A percentile compares a stretch with the other conserved stretches of the same genome.
Evolutionary conservation across 2,329 filamentous ascomycete genomes (phyloP).

Genomic region (Colletotrichum cereale): DNA sequence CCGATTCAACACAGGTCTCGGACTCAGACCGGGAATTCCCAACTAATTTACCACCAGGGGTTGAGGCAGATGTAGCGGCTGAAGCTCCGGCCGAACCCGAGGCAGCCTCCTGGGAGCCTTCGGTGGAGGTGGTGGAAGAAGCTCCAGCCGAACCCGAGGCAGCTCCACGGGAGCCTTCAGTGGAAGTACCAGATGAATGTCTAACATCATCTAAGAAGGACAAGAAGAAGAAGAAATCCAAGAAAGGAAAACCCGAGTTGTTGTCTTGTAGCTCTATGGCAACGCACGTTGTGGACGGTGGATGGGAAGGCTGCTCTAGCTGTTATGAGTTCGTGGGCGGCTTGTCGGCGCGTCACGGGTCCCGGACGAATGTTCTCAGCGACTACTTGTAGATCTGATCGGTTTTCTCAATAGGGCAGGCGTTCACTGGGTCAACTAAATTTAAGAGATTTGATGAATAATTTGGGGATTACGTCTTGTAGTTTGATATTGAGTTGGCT

Average conservation of each 20-base stretch:
- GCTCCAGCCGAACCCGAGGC: not conserved
- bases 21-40: too few species aligned
- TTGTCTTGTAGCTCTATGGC: not conserved
- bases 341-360: too few species aligned
- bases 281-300: not conserved
- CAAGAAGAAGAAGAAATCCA: conserved; percentile 22
- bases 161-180: not conserved
- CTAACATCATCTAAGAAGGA: not conserved
- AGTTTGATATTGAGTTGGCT: too few species aligned
- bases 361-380: too few species aligned
- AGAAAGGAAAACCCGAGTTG: not conserved
- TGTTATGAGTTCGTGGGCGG: not conserved
- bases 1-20: not conserved
- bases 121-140: not conserved
- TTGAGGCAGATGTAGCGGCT: not conserved
- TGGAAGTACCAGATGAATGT: not conserved
- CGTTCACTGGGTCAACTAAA: too few species aligned
- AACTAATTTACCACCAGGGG: not conserved
- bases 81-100: not conserved
- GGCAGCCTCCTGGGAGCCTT: not conserved
- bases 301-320: conserved; percentile 3
- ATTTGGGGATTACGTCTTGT: too few species aligned
- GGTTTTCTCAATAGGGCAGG: too few species aligned
- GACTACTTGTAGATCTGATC: too few species aligned
- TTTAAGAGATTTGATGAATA: too few species aligned